phyloP scores from a whole-genome alignment of 2,329 filamentous ascomycete species.

The Thelonectria blattea region DNA sequence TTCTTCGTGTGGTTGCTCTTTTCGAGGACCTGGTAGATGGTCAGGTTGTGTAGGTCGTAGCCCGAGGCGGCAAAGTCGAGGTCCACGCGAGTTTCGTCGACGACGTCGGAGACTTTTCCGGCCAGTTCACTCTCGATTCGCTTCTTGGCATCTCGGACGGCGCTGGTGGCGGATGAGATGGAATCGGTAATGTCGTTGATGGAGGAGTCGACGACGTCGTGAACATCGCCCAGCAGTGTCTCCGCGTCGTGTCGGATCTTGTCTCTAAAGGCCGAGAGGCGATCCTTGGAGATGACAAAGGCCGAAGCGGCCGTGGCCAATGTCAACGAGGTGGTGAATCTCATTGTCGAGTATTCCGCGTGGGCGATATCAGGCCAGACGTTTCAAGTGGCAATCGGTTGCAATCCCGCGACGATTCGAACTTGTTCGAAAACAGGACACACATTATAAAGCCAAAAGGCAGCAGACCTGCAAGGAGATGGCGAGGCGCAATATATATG shows the following conservation, averaged over 20 bases:
- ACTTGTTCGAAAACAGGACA: not conserved
- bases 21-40: conserved; percentile 82
- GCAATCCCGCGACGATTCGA: not conserved
- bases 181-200: conserved; percentile 28
- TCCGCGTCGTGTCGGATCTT: conserved; percentile 16
- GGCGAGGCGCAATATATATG: not conserved
- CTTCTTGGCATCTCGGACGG: not conserved
- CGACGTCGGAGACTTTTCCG: not conserved
- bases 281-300: conserved; percentile 26
- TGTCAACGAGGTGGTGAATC: conserved; percentile 25
- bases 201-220: conserved; percentile 11
- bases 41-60: conserved; percentile 63
- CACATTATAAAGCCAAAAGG: not conserved
- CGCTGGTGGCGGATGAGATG: conserved; percentile 17
- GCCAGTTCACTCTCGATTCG: conserved; percentile 8
- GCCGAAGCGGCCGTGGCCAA: conserved; percentile 33
- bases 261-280: conserved; percentile 16
- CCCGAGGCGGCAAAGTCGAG: conserved; percentile 16
- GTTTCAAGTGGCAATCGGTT: not conserved
- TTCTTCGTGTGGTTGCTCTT: conserved; percentile 77
- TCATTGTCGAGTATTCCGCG: conserved; percentile 22
- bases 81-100: conserved; percentile 1
- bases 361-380: not conserved
- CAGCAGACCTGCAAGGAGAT: not conserved
- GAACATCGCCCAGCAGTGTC: conserved; percentile 12